Conservation (phyloP, 148 eudicot species). For the Chenopodium suecicum region DNA sequence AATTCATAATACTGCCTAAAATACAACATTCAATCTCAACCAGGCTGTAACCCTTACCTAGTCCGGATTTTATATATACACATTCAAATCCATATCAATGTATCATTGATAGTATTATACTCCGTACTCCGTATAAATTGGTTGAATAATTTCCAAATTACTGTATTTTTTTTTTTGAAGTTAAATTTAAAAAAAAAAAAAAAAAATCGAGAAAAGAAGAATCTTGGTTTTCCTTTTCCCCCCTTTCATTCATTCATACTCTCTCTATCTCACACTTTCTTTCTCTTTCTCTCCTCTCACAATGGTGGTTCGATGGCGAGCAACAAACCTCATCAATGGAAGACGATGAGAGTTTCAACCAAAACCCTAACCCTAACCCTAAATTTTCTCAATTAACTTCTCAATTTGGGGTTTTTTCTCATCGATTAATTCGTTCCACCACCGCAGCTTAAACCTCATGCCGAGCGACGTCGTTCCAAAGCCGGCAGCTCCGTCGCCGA, state of each 20-base stretch:
- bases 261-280: neutral
- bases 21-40: too few species aligned
- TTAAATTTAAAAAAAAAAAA: too few species aligned
- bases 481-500: conserved; percentile 34
- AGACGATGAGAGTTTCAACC: neutral
- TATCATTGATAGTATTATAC: too few species aligned
- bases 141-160: too few species aligned
- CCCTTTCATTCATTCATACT: conserved; percentile 4
- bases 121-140: too few species aligned
- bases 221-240: neutral
- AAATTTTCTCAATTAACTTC: conserved; percentile 2
- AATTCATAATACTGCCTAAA: too few species aligned
- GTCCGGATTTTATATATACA: too few species aligned
- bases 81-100: too few species aligned
- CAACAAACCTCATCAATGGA: conserved; percentile 14
- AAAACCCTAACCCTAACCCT: conserved; percentile 31
- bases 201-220: neutral
- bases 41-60: too few species aligned
- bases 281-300: neutral
- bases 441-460: conserved; percentile 26
- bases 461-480: conserved; percentile 32
- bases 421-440: neutral
- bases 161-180: too few species aligned
- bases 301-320: conserved; percentile 26
- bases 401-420: conserved; percentile 23